phyloP scores from a whole-genome alignment of 2,329 filamentous ascomycete genomes.

The Aspergillus caelatus region DNA sequence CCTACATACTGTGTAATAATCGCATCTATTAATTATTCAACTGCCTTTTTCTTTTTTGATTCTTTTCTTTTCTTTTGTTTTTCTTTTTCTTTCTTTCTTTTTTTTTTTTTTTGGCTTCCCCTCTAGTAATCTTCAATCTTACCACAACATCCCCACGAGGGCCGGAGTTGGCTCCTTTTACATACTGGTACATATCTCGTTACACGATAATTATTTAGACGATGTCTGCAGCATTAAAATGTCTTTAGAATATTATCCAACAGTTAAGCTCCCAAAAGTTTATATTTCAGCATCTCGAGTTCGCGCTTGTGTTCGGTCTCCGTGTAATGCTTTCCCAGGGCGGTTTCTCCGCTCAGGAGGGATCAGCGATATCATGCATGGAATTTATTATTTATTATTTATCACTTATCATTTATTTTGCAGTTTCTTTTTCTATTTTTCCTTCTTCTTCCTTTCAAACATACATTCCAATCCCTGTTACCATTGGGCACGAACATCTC shows the following conservation, averaged over 20 bases:
- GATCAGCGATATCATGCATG: not conserved
- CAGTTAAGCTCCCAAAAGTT: not conserved
- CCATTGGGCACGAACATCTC: slow-evolving; percentile 18
- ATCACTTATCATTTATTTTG: not conserved
- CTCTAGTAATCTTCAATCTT: not conserved
- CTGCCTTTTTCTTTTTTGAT: not conserved
- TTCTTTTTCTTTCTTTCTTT: not conserved
- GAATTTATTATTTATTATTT: not conserved
- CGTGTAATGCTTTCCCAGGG: slow-evolving; percentile 3
- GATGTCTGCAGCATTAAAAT: not conserved
- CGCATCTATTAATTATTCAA: not conserved
- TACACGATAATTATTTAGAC: not conserved
- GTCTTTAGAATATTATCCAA: not conserved
- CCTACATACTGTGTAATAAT: slow-evolving; percentile 1
- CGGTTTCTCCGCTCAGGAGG: not conserved
- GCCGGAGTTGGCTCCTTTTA: not conserved
- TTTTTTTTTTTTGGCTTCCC: not conserved
- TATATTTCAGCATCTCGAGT: not conserved
- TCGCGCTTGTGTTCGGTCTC: not conserved
- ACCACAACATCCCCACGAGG: not conserved
- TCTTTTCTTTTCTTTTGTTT: not conserved
- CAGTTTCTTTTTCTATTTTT: not conserved
- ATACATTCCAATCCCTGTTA: slow-evolving; percentile 10
- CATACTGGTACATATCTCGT: not conserved
- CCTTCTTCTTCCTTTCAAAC: not conserved